These are phyloP conservation scores for Clathrospora elynae DNA, from an alignment of 2,329 filamentous ascomycete species.

Conservation along the genomic window DNA sequence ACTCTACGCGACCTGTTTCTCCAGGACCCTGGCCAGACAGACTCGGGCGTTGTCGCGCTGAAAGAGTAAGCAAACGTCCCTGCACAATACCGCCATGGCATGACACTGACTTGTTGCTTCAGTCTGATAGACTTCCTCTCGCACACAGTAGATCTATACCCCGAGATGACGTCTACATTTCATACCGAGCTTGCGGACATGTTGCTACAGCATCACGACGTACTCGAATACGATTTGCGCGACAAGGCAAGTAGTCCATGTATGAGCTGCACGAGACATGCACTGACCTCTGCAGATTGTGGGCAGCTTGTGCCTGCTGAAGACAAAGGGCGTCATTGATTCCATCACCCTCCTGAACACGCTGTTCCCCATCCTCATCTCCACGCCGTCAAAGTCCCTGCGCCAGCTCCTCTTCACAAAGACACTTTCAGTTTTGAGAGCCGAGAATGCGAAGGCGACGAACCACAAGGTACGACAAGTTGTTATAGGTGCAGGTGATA, in stretches of 20 bases:
- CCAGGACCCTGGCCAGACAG: slow-evolving; percentile 76
- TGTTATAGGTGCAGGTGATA: too few relatives aligned
- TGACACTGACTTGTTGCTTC: background rate
- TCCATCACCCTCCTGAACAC: slow-evolving; percentile 81
- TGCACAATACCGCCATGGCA: background rate
- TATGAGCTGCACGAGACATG: too few relatives aligned
- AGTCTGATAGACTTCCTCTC: slow-evolving; percentile 85
- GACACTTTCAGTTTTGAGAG: slow-evolving; percentile 87
- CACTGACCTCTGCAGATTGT: too few relatives aligned
- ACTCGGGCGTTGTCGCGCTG: slow-evolving; percentile 80
- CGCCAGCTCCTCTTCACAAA: slow-evolving; percentile 84
- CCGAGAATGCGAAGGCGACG: slow-evolving; percentile 81
- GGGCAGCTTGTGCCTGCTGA: slow-evolving; percentile 81
- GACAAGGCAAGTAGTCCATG: too few relatives aligned
- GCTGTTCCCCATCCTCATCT: slow-evolving; percentile 89
- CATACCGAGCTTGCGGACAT: slow-evolving; percentile 81
- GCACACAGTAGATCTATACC: slow-evolving; percentile 93
- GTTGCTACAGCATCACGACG: slow-evolving; percentile 78
- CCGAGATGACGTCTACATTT: slow-evolving; percentile 76
- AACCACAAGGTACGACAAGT: too few relatives aligned
- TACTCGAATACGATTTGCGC: slow-evolving; percentile 82
- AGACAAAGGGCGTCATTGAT: slow-evolving; percentile 90
- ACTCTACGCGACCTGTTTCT: slow-evolving; percentile 91
- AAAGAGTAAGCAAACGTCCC: slow-evolving; percentile 67
- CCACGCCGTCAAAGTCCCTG: slow-evolving; percentile 89